A percentile compares a stretch with the other conserved stretches of the same genome.
These are phyloP conservation scores for Backusella sp. DNA, from an alignment of 192 early-diverging fungal genomes.

Conservation along the genomic window DNA sequence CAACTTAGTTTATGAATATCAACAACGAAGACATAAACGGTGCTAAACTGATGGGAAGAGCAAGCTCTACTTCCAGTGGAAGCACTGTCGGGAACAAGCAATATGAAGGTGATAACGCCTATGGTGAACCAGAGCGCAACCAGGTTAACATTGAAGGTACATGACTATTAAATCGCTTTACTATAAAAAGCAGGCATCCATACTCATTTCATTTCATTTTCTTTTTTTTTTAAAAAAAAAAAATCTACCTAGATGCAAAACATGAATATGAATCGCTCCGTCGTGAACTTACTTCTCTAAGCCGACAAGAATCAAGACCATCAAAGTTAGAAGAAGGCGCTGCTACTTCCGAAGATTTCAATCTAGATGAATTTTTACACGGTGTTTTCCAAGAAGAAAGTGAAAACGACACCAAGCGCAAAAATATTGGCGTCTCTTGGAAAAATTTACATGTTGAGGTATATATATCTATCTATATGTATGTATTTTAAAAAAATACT, in stretches of 20 bases:
- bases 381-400: slow-evolving; percentile 4
- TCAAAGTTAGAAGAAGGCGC: slow-evolving; percentile 29
- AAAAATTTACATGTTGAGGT: slow-evolving; percentile 32
- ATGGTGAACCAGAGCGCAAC: neutral
- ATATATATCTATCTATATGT: neutral
- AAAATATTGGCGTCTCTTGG: slow-evolving; percentile 32
- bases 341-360: slow-evolving; percentile 18
- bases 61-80: neutral
- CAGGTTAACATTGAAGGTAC: slow-evolving; percentile 3
- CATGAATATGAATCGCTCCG: slow-evolving; percentile 26
- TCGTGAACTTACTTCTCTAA: slow-evolving; percentile 26
- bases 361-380: slow-evolving; percentile 29
- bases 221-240: neutral
- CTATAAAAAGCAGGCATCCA: neutral
- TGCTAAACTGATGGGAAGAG: neutral
- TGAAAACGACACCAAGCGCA: slow-evolving; percentile 26
- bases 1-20: neutral
- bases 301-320: slow-evolving; percentile 14
- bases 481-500: neutral
- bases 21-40: neutral
- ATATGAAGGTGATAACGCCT: neutral
- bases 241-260: slow-evolving; percentile 18
- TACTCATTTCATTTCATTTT: neutral
- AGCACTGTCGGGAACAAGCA: neutral
- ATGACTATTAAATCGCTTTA: neutral